Evolutionary conservation across 2,329 filamentous ascomycete species (phyloP), one percentile per base, ranked within the genome.

Genomic region (Teratosphaeria epicoccoides): DNA sequence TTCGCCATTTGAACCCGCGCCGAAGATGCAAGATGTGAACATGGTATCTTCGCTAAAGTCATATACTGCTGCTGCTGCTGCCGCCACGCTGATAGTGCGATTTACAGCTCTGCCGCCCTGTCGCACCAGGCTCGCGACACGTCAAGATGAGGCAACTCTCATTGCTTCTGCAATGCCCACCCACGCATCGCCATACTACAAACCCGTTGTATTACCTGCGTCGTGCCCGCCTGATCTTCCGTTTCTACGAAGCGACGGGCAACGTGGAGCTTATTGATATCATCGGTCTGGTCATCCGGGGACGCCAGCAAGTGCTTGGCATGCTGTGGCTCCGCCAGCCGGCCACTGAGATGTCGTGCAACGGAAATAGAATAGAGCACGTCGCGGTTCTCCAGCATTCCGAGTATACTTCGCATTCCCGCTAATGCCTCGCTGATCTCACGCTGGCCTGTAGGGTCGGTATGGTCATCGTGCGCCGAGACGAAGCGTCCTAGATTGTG

Each of bases 321-420:
- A 14, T 63, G 62, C 24, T 63, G 58, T 57, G 74, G 75, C 24
- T 72, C 70, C 14, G 69, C 66, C 54, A 72, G 64, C 12, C 82
- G 79, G 26, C 82, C 81, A 45, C 85, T 83, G 47, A 89, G 76
- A 56, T 90, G 82, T 24, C 88, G 82, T 14, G 86, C 82, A 51
- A 95, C 81, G 7, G 87, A 87, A 58, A 95, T 84, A 0, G 87
- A 93, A 70, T 95, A 95, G 52, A 96, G 80, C 17, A 95, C 84
- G 66, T 96, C 89, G 49, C 90, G 82, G 62, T 91, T 93, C 70
- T 96, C 90, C 23, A 84, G 80, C 46, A 85, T 85, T 59, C 88
- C 85, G 11, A 95, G 76, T 22, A 91, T 75, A 51, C 77, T 77
- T 26, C 88, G 82, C 67, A 88, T 80, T 49, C 77, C 76, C 4